Percentiles rank a stretch among this genome's conserved stretches.
These are phyloP conservation scores for Antrodiella citrinella DNA, from an alignment of 768 basidiomycete genomes.

Conservation along the genomic window DNA sequence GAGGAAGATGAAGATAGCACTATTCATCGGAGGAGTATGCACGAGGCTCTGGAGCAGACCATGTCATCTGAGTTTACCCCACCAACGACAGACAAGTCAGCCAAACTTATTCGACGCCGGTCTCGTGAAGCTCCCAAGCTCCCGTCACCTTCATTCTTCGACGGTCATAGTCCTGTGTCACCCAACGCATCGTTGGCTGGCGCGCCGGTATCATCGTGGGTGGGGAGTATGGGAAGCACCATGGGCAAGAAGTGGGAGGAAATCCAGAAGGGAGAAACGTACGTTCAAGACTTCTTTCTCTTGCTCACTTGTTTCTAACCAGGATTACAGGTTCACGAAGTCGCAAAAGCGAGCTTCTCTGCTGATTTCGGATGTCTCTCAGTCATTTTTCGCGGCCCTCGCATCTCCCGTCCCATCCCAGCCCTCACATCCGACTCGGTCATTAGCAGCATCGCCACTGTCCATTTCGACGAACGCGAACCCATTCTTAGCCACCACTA, in stretches of 20 bases:
- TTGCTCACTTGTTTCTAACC: too few relatives aligned
- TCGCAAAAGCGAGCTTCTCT: constrained; percentile 61
- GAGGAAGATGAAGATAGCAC: constrained; percentile 27
- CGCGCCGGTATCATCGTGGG: constrained; percentile 25
- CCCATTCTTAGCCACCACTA: constrained; percentile 11
- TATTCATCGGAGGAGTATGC: constrained; percentile 29
- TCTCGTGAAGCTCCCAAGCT: constrained; percentile 18
- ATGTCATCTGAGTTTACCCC: constrained; percentile 9
- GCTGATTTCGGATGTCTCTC: constrained; percentile 58
- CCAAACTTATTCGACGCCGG: constrained; percentile 21
- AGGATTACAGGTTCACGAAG: constrained; percentile 57
- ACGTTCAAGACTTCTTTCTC: too few relatives aligned
- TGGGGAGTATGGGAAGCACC: constrained; percentile 35
- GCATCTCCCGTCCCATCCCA: constrained; percentile 25
- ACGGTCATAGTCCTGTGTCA: neutral
- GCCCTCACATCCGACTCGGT: constrained; percentile 10
- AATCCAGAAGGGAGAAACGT: constrained; percentile 47
- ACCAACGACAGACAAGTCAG: constrained; percentile 10
- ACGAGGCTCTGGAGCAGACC: constrained; percentile 9
- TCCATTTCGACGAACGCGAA: constrained; percentile 5
- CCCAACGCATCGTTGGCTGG: neutral
- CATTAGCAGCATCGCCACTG: constrained; percentile 17
- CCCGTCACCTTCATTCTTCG: constrained; percentile 2
- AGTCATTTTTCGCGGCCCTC: constrained; percentile 42
- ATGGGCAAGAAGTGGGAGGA: constrained; percentile 57